phyloP scores from a whole-genome alignment of 495 filamentous ascomycete species.

The Tirmania nivea region DNA sequence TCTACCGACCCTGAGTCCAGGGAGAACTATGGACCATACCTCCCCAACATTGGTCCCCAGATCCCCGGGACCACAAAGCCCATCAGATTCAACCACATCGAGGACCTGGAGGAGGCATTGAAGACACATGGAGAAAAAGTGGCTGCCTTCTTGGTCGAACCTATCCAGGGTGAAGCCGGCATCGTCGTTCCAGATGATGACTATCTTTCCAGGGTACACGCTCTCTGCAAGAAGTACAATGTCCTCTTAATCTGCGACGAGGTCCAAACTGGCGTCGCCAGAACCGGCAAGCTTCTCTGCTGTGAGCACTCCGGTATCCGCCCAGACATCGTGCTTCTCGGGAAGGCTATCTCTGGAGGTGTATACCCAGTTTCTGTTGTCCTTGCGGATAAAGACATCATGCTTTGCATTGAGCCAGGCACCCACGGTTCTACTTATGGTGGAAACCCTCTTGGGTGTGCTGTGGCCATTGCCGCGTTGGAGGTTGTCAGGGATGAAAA shows the following conservation, averaged over 20 bases:
- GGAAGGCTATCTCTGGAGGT: constrained; percentile 92
- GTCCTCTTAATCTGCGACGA: constrained; percentile 92
- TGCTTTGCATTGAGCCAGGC: constrained; percentile 92
- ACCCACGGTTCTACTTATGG: constrained; percentile 96
- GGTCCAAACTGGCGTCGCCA: constrained; percentile 93
- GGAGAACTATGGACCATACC: constrained; percentile 89
- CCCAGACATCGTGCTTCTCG: constrained; percentile 81
- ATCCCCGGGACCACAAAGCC: constrained; percentile 54
- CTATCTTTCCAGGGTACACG: constrained; percentile 63
- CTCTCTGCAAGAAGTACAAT: constrained; percentile 80
- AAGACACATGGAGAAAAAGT: constrained; percentile 62
- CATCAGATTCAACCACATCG: constrained; percentile 70
- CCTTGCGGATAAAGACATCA: constrained; percentile 69
- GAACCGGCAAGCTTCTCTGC: constrained; percentile 83
- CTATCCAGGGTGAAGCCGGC: constrained; percentile 94
- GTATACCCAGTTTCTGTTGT: constrained; percentile 98
- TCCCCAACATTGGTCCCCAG: constrained; percentile 63
- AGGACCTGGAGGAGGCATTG: constrained; percentile 57
- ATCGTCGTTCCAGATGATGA: constrained; percentile 86
- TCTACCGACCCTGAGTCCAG: constrained; percentile 86
- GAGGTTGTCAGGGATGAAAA: constrained; percentile 84
- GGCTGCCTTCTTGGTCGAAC: constrained; percentile 88
- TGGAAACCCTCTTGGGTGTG: constrained; percentile 91
- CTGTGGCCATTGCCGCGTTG: constrained; percentile 87
- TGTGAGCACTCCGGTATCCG: constrained; percentile 86